These are phyloP conservation scores for Liquidambar formosana DNA, from an alignment of 164 flowering plant genomes.

Conservation along the genomic window DNA sequence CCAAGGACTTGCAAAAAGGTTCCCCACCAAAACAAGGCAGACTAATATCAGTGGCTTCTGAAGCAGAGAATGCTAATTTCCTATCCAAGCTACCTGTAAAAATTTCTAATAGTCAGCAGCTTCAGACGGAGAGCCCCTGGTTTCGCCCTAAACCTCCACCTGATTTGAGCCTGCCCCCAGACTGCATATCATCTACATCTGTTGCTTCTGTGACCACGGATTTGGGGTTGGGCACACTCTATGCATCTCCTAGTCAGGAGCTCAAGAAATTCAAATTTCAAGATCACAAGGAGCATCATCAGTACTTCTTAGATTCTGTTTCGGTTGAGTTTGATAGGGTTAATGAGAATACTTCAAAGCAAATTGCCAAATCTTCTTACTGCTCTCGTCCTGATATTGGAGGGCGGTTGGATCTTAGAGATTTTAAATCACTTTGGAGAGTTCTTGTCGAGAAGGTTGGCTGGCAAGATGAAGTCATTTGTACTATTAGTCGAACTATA, in stretches of 20 bases:
- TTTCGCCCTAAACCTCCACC: constrained; percentile 7
- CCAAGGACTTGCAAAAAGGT: constrained; percentile 11
- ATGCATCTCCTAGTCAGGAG: constrained; percentile 24
- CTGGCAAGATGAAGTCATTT: constrained; percentile 23
- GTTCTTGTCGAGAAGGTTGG: constrained; percentile 16
- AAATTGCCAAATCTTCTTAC: constrained; percentile 12
- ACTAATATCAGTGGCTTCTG: constrained; percentile 8
- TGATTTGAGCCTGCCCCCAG: constrained; percentile 1
- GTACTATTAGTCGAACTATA: constrained; percentile 17
- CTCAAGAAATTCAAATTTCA: constrained; percentile 18
- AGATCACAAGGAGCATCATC: constrained; percentile 21
- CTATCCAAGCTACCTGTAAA: constrained; percentile 13
- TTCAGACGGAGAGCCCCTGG: constrained; percentile 2
- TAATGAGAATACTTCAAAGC: constrained; percentile 2
- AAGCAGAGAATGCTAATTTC: constrained; percentile 6
- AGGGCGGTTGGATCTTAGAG: constrained; percentile 15
- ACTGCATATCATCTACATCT: constrained; percentile 28
- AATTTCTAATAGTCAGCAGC: constrained; percentile 9
- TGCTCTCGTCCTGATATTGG: constrained; percentile 16
- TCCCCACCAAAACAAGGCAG: constrained; percentile 7
- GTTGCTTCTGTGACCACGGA: constrained; percentile 51
- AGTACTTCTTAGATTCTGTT: constrained; percentile 17
- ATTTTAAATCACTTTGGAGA: constrained; percentile 20
- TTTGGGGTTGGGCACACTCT: constrained; percentile 44
- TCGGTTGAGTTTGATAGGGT: constrained; percentile 12